Evolutionary conservation across 306 rosid species (phyloP).

Genomic region (Hylodesmum podocarpum): DNA sequence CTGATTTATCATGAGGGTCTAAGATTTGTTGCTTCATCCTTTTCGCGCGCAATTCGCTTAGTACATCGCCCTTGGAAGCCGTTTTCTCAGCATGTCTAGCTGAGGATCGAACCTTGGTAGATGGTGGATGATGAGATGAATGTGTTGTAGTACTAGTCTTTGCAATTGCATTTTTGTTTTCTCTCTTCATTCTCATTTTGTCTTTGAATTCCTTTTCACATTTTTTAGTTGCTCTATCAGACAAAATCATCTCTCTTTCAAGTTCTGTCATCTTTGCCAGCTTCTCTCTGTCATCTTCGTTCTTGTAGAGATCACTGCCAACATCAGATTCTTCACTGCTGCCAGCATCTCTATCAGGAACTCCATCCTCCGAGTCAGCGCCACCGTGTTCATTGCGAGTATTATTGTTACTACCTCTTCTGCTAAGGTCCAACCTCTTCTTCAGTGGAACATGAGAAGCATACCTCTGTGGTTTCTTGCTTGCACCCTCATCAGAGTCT

Average conservation of each 20-base stretch:
- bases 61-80: conserved; percentile 47
- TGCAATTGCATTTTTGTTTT: conserved; percentile 22
- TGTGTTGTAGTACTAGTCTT: not conserved
- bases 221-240: conserved; percentile 56
- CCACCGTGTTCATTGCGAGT: conserved; percentile 13
- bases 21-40: conserved; percentile 50
- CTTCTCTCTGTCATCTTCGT: conserved; percentile 53
- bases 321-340: conserved; percentile 57
- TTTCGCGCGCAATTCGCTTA: conserved; percentile 55
- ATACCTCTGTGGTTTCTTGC: conserved; percentile 35
- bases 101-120: conserved; percentile 51
- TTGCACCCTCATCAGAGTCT: conserved; percentile 43
- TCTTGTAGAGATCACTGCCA: conserved; percentile 65
- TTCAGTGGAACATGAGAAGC: conserved; percentile 53
- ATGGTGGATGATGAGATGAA: conserved; percentile 29
- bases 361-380: conserved; percentile 10
- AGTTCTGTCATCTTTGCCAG: conserved; percentile 65
- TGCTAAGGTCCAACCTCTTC: conserved; percentile 49
- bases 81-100: conserved; percentile 53
- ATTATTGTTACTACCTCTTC: not conserved
- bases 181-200: conserved; percentile 44
- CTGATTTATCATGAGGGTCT: conserved; percentile 22
- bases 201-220: conserved; percentile 50
- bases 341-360: conserved; percentile 26
- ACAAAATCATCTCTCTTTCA: conserved; percentile 65